Evolutionary conservation across 2,329 filamentous ascomycete genomes (phyloP).

Genomic region (Xylariaceae sp.): DNA sequence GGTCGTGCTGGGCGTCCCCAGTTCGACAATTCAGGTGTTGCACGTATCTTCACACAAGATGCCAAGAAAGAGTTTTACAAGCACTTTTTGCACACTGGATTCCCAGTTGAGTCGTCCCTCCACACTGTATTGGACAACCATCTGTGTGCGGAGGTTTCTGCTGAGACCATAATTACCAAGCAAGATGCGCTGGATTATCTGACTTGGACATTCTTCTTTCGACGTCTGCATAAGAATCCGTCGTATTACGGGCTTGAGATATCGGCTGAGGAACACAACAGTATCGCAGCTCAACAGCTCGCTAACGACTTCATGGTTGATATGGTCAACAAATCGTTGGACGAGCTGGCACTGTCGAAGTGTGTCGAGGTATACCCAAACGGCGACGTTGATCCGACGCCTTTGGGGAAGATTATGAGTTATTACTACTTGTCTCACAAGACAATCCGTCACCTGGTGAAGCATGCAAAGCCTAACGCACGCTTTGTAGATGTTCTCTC

Average conservation of each 20-base stretch:
- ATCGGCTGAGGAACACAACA: conserved; percentile 86
- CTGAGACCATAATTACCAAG: conserved; percentile 87
- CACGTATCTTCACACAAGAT: conserved; percentile 95
- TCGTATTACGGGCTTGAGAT: conserved; percentile 97
- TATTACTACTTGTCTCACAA: conserved; percentile 98
- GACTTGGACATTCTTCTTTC: conserved; percentile 99
- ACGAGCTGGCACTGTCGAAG: conserved; percentile 75
- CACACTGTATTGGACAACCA: conserved; percentile 98
- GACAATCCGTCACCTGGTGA: conserved; percentile 81
- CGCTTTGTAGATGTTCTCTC: conserved; percentile 77
- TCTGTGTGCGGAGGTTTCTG: conserved; percentile 88
- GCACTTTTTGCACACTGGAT: conserved; percentile 96
- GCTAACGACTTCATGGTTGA: conserved; percentile 95
- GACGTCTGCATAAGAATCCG: conserved; percentile 93
- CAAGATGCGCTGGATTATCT: conserved; percentile 97
- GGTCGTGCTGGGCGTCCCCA: conserved; percentile 92
- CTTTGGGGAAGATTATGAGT: conserved; percentile 96
- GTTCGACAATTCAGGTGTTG: conserved; percentile 93
- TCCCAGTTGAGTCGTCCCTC: conserved; percentile 92
- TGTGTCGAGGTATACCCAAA: conserved; percentile 82
- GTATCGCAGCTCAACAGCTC: conserved; percentile 73
- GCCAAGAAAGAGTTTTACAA: conserved; percentile 99
- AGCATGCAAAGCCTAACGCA: conserved; percentile 69
- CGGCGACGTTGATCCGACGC: conserved; percentile 83
- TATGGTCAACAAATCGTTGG: conserved; percentile 81